These are phyloP conservation scores for Vanderwaltozyma yarrowii DNA, from an alignment of 805 yeast species.

Conservation along the genomic window DNA sequence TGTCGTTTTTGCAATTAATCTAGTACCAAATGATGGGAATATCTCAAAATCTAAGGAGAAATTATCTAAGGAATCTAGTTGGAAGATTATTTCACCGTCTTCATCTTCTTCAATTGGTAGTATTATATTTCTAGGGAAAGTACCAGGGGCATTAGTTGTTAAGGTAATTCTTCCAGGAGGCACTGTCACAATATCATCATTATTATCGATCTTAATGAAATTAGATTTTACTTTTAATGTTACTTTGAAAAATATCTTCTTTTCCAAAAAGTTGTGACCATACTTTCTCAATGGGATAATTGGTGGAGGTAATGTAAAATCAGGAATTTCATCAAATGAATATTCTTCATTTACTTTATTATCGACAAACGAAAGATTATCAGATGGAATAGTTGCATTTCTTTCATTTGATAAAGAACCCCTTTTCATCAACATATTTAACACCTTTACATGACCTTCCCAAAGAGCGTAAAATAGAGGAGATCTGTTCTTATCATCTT, in stretches of 20 bases:
- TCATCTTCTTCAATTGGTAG: slow-evolving; percentile 57
- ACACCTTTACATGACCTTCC: slow-evolving; percentile 83
- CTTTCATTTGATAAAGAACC: neutral
- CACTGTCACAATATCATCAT: slow-evolving; percentile 32
- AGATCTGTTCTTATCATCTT: slow-evolving; percentile 70
- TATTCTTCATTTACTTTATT: slow-evolving; percentile 25
- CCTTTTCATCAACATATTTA: slow-evolving; percentile 42
- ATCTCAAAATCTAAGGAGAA: slow-evolving; percentile 80
- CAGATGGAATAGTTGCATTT: slow-evolving; percentile 1
- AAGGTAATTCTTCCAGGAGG: slow-evolving; percentile 78
- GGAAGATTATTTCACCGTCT: slow-evolving; percentile 65
- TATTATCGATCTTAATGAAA: slow-evolving; percentile 36
- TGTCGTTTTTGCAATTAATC: slow-evolving; percentile 81
- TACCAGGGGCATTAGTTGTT: slow-evolving; percentile 63
- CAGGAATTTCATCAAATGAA: slow-evolving; percentile 68
- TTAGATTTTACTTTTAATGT: slow-evolving; percentile 44
- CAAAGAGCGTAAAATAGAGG: slow-evolving; percentile 87
- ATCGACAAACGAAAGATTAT: slow-evolving; percentile 1
- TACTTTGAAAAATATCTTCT: slow-evolving; percentile 74
- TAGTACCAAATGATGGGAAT: slow-evolving; percentile 90
- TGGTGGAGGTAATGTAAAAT: slow-evolving; percentile 89
- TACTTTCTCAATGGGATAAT: slow-evolving; percentile 86
- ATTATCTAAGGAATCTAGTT: slow-evolving; percentile 65
- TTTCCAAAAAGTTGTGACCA: slow-evolving; percentile 92
- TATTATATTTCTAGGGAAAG: slow-evolving; percentile 78